A percentile compares a stretch with the other conserved stretches of the same genome.
phyloP scores from a whole-genome alignment of 2,329 filamentous ascomycete genomes.

The Colletotrichum cuscutae region DNA sequence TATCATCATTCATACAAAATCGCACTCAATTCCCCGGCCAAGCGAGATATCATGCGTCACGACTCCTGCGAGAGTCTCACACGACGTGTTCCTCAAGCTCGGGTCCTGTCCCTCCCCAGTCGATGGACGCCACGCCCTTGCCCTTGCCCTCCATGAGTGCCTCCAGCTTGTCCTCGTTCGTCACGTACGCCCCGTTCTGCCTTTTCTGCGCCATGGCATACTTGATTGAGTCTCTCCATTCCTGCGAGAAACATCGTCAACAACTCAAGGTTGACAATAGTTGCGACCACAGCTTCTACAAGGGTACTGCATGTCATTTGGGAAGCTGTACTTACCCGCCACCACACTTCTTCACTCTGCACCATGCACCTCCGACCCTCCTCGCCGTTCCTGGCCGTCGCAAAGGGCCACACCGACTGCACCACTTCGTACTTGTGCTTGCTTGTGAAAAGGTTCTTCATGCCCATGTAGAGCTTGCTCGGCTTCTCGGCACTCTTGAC shows the following conservation, averaged over 20 bases:
- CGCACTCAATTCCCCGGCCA: neutral
- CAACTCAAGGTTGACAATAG: neutral
- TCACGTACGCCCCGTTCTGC: conserved; percentile 53
- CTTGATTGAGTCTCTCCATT: conserved; percentile 53
- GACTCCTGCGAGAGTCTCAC: neutral
- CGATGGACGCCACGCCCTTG: conserved; percentile 23
- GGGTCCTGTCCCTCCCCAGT: conserved; percentile 10
- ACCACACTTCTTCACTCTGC: conserved; percentile 68
- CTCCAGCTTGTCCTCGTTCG: conserved; percentile 64
- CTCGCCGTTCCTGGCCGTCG: conserved; percentile 57
- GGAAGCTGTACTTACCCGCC: conserved; percentile 44
- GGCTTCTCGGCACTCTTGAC: conserved; percentile 63
- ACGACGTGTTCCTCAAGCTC: neutral
- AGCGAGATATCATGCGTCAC: neutral
- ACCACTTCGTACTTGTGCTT: conserved; percentile 66
- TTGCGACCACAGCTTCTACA: neutral
- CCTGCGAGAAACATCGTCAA: conserved; percentile 34
- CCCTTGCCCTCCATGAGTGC: conserved; percentile 38
- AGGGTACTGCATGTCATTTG: neutral
- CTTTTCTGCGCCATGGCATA: conserved; percentile 47
- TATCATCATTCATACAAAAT: neutral
- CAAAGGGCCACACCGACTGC: conserved; percentile 68
- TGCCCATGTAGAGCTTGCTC: conserved; percentile 64
- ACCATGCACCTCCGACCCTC: conserved; percentile 57
- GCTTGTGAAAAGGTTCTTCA: conserved; percentile 62